These are phyloP conservation scores for Vitis hybrid DNA, from an alignment of 177 flowering plant species.

Conservation along the genomic window DNA sequence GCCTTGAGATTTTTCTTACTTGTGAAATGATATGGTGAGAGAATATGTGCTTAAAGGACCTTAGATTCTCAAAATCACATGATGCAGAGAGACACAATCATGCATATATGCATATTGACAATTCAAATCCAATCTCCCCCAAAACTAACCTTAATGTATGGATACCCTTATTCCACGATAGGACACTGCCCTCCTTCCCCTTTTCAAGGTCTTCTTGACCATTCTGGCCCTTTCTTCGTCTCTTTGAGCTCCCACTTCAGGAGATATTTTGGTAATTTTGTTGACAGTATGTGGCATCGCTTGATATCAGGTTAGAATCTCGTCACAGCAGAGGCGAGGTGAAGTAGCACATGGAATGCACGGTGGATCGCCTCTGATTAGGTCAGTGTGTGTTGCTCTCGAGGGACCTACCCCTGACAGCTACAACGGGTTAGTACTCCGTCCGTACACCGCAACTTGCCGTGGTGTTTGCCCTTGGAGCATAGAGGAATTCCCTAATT, in stretches of 20 bases:
- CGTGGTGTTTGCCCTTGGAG: not conserved
- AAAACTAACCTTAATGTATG: conserved; percentile 19
- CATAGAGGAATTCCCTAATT: no score
- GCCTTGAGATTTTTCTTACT: conserved; percentile 14
- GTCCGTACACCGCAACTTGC: conserved; percentile 28
- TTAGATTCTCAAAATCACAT: conserved; percentile 20
- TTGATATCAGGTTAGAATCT: not conserved
- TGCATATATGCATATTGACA: conserved; percentile 7
- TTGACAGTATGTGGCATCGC: not conserved
- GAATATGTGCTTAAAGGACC: conserved; percentile 18
- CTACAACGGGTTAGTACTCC: conserved; percentile 19
- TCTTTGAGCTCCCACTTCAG: not conserved
- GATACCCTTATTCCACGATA: conserved; percentile 38
- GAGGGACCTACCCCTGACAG: conserved; percentile 20
- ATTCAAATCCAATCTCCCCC: not conserved
- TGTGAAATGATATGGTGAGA: conserved; percentile 24
- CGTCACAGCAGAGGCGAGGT: not conserved
- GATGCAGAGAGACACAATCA: conserved; percentile 17
- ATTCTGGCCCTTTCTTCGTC: not conserved
- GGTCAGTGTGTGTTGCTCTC: conserved; percentile 30
- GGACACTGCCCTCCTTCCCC: conserved; percentile 31
- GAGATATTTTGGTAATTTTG: not conserved
- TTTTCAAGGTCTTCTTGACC: conserved; percentile 11
- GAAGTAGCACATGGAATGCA: conserved; percentile 31
- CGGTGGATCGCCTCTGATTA: conserved; percentile 18